Base-by-base conservation (phyloP, 2,329 filamentous ascomycete genomes). In the Fusarium sp. region DNA sequence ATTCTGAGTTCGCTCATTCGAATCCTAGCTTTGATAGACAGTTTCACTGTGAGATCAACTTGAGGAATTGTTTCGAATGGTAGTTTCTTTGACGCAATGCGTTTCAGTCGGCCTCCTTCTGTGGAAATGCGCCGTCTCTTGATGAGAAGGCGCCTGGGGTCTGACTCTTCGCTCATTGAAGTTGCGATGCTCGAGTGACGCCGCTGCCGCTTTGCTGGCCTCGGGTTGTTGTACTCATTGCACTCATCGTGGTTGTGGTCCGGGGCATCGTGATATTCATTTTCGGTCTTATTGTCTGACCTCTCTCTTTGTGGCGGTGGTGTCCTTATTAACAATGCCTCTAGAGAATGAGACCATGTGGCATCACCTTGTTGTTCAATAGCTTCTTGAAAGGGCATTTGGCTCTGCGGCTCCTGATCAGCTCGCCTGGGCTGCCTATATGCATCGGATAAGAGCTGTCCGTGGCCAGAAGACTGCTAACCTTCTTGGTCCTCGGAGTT, bases 11-110 rank as follows among this genome's bases (percentile, higher is more conserved):
- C 25, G 19, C 28, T 21, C 43, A 67, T 54, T 46, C 52, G 45
- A 30, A 67, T 19, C 16, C 34, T 31, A 14, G 66, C 39, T 25
- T 51, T 64, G 28, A 52, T 49, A 21, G 58, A 69, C 21, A 71
- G 25, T 30, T 56, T 50, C 42, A 69, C 65, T 10, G 71, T 74
- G 44, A 66, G 43, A 28, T 72, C 49, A 6, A 53, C 42, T 26
- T 14, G 52, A 21, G 77, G 64, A n/a, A 73, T 72, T 26, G 45
- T 70, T 62, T 77, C 77, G 10, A 79, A 59, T 11, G 75, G 73
- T 34, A 77, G 64, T 37, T 52, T 69, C 21, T 52, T 69, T 7
- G 74, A 75, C 16, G 62, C 65, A 18, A 73, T 26, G 19, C 74
- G 63, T 59, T 70, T 75, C 34, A 56, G 44, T 31, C 64, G 67